A percentile compares a stretch with the other conserved stretches of the same genome.
These are phyloP conservation scores for Dioscorea dumetorum DNA, from an alignment of 106 monocot species.

Conservation along the genomic window DNA sequence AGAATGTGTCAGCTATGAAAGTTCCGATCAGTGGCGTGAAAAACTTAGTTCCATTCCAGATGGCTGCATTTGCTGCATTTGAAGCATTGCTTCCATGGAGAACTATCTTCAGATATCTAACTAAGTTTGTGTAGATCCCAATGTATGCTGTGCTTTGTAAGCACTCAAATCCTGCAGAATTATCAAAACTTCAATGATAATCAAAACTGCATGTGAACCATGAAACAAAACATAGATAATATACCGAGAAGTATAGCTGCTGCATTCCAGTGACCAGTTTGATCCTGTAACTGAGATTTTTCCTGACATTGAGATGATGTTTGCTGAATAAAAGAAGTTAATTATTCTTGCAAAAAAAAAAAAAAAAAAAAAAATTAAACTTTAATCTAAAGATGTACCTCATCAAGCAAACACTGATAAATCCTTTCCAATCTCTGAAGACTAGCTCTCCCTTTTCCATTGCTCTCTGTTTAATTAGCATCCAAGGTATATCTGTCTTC, in stretches of 20 bases:
- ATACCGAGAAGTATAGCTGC: constrained; percentile 23
- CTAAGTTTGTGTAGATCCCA: constrained; percentile 24
- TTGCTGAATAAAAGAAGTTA: too few species aligned
- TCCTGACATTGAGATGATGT: too few species aligned
- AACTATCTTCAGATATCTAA: constrained; percentile 19
- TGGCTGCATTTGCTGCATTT: constrained; percentile 15
- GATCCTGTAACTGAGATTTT: too few species aligned
- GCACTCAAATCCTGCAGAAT: constrained; percentile 27
- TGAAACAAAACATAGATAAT: neutral
- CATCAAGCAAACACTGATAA: too few species aligned
- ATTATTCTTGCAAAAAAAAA: too few species aligned
- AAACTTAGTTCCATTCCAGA: constrained; percentile 27
- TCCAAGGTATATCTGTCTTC: too few species aligned
- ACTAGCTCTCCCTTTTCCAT: too few species aligned
- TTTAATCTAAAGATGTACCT: too few species aligned
- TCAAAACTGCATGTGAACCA: neutral
- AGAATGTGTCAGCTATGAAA: constrained; percentile 23
- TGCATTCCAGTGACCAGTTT: constrained; percentile 20
- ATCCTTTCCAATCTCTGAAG: too few species aligned
- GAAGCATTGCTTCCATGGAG: constrained; percentile 25
- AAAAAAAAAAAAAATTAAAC: too few species aligned
- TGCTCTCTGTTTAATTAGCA: too few species aligned
- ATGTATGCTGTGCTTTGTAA: constrained; percentile 20
- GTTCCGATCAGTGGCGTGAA: constrained; percentile 31
- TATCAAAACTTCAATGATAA: too few species aligned